A percentile compares a stretch with the other conserved stretches of the same genome.
These are phyloP conservation scores for Aspergillus amoenus DNA, from an alignment of 2,329 filamentous ascomycete species.

Conservation along the genomic window DNA sequence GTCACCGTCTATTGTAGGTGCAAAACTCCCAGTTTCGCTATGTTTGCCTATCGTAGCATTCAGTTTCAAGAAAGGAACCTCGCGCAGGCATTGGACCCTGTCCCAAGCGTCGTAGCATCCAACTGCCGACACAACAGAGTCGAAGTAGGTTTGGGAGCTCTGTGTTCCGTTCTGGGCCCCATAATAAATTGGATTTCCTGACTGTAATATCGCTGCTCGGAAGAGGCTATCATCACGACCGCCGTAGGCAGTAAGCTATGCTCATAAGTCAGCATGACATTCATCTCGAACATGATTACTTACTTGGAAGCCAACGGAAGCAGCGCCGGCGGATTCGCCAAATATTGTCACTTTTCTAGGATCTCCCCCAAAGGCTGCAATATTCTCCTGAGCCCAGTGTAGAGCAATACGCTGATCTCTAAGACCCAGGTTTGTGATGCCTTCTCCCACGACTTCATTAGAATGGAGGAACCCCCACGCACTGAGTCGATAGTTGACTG, in stretches of 20 bases:
- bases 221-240: slow-evolving; percentile 57
- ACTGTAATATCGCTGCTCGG: slow-evolving; percentile 52
- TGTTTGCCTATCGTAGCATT: slow-evolving; percentile 36
- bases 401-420: slow-evolving; percentile 32
- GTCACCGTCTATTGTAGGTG: slow-evolving; percentile 55
- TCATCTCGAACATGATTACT: neutral
- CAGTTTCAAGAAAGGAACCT: slow-evolving; percentile 58
- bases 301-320: slow-evolving; percentile 51
- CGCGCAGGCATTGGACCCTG: slow-evolving; percentile 66
- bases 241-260: slow-evolving; percentile 47
- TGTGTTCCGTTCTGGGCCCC: slow-evolving; percentile 32
- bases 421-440: slow-evolving; percentile 31
- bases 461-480: slow-evolving; percentile 53
- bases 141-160: neutral
- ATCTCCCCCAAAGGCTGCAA: slow-evolving; percentile 10
- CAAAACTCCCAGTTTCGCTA: slow-evolving; percentile 13
- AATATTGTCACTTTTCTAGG: slow-evolving; percentile 43
- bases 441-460: slow-evolving; percentile 22
- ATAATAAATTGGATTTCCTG: slow-evolving; percentile 53
- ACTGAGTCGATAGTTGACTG: slow-evolving; percentile 52
- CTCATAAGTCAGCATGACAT: neutral
- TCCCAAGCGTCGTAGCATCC: slow-evolving; percentile 59
- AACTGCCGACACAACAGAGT: slow-evolving; percentile 48
- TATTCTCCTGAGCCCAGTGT: slow-evolving; percentile 19
- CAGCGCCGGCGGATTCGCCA: slow-evolving; percentile 58